Base-by-base conservation (phyloP, 108 stramenopile species). In the Nitzschia sp. region DNA sequence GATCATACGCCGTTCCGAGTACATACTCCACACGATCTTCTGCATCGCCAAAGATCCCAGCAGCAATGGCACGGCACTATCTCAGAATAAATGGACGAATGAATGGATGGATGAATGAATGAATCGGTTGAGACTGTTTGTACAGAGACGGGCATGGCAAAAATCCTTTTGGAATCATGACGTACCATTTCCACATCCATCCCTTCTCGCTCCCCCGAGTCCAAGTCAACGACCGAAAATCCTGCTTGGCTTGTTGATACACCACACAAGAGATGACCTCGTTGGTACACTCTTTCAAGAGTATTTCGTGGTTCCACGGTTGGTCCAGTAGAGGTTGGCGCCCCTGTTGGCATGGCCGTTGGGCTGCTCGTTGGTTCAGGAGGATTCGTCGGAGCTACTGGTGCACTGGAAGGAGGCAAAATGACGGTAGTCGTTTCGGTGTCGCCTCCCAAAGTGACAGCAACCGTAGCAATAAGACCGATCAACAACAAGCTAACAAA, bases 191-290 rank as follows among this genome's bases (percentile, higher is more conserved):
- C 57, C 29, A 40, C 39, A 58, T 58, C 57, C n/a, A 58, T 29
- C 26, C 57, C 57, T 40, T 39, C 57, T 15, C 57, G 26, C 3
- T 9, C 20, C 2, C 65, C 65, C 2, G 53, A n/a, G 1, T 65
- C 64, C 11, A 24, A 19, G 15, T 53, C 41, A 10, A 54, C 3
- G 26, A 34, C 24, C 10, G 67, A 57, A 62, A 75, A 75, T 8
- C 73, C 73, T 7, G 54, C 38, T 24, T 41, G 38, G 24, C 38
- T 25, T 1, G 25, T 39, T 2, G 65, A 51, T 1, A 75, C 60
- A 25, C 73, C 73, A 40, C 73, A 75, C 37, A 20, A 51, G 9
- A 75, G 40, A 53, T 48, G 24, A 7, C 71, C 71, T 26, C 59
- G 48, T 19, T 70, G 62, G 19, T 59, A 43, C 39, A 68, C 40